Evolutionary conservation across 129 eudicot species (phyloP), one percentile per base, ranked within the genome.

Genomic region (Chrysanthemum makinoi): DNA sequence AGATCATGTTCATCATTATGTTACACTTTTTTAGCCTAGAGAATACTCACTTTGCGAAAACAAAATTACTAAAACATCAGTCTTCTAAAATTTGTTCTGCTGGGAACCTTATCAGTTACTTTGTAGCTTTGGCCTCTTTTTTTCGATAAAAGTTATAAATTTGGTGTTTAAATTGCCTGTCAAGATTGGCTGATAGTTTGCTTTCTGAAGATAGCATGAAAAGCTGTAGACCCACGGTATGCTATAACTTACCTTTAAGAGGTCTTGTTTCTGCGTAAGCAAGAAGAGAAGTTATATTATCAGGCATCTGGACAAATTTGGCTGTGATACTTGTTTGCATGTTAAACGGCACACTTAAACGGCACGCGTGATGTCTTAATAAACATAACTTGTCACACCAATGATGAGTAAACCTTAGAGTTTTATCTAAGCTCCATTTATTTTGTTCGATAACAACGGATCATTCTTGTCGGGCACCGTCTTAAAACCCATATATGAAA

Each of bases 161-260:
- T 28, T 33, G 17, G 74, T 54, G 9, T 12, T 15, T 22, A 53
- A 47, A 14, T 53, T 65, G 20, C 11, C 18, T 35, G 53, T 39
- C 63, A 19, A 65, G 49, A 56, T 46, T 64, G 71, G 64, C 39
- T 52, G 39, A 63, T 64, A 64, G 65, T 74, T 74, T 74, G 65
- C 26, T 64, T 43, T 50, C 28, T 63, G n/a, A 63, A 51, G 62
- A 64, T 74, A 43, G 58, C 28, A 54, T 28, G 47, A 54, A 20
- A 53, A 65, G 52, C n/a, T 33, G 70, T 73, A 30, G 63, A 73
- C 53, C 70, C 53, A 12, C 20, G 39, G 26, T 51, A 53, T 53
- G 58, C 66, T 20, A 56, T n/a, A 54, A 17, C 10, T 65, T 65
- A 57, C 48, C 69, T 73, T 57, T n/a, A 12, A 19, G 33, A 73